Percentiles rank a stretch among this genome's conserved stretches.
These are phyloP conservation scores for Hyaloscypha bicolor DNA, from an alignment of 495 filamentous ascomycete genomes.

Conservation along the genomic window DNA sequence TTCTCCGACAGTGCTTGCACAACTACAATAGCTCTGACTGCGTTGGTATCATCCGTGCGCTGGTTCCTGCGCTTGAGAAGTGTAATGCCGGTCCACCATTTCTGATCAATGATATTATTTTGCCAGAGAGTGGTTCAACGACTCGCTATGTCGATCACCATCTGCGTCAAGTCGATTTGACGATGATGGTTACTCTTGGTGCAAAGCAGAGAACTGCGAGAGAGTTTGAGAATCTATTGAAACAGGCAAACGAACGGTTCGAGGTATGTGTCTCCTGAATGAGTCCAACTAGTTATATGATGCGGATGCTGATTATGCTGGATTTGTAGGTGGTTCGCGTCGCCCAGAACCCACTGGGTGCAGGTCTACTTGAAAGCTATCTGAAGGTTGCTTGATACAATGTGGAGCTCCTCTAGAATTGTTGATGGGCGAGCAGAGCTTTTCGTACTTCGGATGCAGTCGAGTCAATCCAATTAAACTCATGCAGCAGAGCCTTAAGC, in stretches of 20 bases:
- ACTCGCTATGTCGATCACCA: constrained; percentile 17
- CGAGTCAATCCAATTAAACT: too few species aligned
- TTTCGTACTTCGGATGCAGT: too few species aligned
- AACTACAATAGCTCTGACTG: constrained; percentile 35
- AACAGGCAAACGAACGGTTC: constrained; percentile 52
- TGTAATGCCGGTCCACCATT: constrained; percentile 32
- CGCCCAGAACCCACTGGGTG: too few species aligned
- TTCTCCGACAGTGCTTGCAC: constrained; percentile 38
- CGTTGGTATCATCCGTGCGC: constrained; percentile 31
- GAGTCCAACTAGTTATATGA: too few species aligned
- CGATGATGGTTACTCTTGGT: constrained; percentile 34
- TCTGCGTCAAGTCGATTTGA: constrained; percentile 33
- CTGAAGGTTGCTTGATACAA: too few species aligned
- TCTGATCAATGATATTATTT: constrained; percentile 39
- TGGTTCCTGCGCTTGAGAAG: constrained; percentile 36
- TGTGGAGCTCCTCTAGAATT: too few species aligned
- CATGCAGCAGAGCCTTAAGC: too few species aligned
- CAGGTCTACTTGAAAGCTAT: too few species aligned
- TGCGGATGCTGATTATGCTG: too few species aligned
- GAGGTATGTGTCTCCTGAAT: too few species aligned
- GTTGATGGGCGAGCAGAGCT: too few species aligned
- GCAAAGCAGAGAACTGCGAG: constrained; percentile 33
- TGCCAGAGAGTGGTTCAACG: constrained; percentile 27
- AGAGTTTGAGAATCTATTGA: background rate
- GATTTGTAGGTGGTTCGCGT: too few species aligned